A percentile compares a stretch with the other conserved stretches of the same genome.
These are phyloP conservation scores for Nitzschia palea DNA, from an alignment of 108 stramenopile genomes.

Conservation along the genomic window DNA sequence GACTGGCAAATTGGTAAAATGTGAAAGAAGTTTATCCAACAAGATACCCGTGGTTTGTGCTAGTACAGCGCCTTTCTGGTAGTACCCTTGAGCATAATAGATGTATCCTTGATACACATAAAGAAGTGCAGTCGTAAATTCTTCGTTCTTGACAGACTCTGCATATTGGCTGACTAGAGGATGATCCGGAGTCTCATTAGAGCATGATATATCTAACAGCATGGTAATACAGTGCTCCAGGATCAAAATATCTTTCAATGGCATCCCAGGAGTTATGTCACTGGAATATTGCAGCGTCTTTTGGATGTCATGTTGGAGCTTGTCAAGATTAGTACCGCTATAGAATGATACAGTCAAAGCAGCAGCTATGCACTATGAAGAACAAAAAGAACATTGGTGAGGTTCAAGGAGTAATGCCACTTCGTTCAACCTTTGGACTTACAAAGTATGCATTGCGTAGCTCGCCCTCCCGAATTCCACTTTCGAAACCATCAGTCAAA, in stretches of 20 bases:
- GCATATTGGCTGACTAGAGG: not conserved
- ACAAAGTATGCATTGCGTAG: not conserved
- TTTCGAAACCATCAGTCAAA: not conserved
- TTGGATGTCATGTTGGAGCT: not conserved
- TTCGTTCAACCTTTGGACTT: too few relatives aligned
- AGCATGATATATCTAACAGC: too few relatives aligned
- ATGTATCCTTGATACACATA: not conserved
- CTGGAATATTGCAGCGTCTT: not conserved
- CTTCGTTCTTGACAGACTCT: not conserved
- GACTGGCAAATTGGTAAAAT: not conserved
- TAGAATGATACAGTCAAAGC: not conserved
- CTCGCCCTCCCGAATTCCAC: not conserved
- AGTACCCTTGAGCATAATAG: not conserved
- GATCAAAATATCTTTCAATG: not conserved
- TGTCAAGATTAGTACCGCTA: not conserved
- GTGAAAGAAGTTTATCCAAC: not conserved
- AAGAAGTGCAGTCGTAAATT: not conserved
- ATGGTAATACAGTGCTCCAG: not conserved
- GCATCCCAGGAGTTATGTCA: not conserved
- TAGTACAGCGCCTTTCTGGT: not conserved
- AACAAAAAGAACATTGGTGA: too few relatives aligned
- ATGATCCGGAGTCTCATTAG: too few relatives aligned
- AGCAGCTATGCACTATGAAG: not conserved
- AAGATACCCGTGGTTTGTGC: not conserved
- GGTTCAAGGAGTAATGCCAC: too few relatives aligned